These are phyloP conservation scores for Sporothrix pallida DNA, from an alignment of 2,329 filamentous ascomycete genomes.

Conservation along the genomic window DNA sequence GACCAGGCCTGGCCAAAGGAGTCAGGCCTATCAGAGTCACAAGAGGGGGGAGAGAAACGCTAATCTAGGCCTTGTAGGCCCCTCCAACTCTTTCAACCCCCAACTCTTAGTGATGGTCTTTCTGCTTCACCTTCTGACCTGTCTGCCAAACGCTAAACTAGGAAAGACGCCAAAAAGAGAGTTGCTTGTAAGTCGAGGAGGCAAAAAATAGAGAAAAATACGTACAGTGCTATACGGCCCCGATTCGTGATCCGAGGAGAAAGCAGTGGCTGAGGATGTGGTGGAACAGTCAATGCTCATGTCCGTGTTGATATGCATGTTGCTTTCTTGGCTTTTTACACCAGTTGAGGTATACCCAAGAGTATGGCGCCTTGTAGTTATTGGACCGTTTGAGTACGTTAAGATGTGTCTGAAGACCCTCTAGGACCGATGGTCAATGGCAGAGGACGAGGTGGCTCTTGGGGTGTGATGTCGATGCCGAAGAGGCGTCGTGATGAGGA, in stretches of 20 bases:
- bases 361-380: neutral
- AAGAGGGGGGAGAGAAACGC: too few relatives aligned
- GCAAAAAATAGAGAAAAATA: neutral
- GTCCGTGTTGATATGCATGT: constrained; percentile 9
- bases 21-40: too few relatives aligned
- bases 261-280: neutral
- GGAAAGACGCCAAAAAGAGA: neutral
- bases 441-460: too few relatives aligned
- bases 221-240: neutral
- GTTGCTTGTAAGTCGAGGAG: constrained; percentile 10
- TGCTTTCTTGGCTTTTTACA: neutral
- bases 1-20: too few relatives aligned
- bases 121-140: neutral
- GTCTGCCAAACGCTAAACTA: constrained; percentile 14
- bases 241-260: neutral
- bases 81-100: neutral
- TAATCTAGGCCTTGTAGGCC: neutral
- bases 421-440: neutral
- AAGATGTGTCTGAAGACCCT: neutral
- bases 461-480: neutral
- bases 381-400: too few relatives aligned
- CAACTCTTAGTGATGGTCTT: neutral
- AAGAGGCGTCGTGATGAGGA: neutral
- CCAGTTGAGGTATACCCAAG: neutral
- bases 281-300: constrained; percentile 1